A percentile compares a stretch with the other conserved stretches of the same genome.
Conservation (phyloP, 805 yeast genomes). For the Priceomyces carsonii region DNA sequence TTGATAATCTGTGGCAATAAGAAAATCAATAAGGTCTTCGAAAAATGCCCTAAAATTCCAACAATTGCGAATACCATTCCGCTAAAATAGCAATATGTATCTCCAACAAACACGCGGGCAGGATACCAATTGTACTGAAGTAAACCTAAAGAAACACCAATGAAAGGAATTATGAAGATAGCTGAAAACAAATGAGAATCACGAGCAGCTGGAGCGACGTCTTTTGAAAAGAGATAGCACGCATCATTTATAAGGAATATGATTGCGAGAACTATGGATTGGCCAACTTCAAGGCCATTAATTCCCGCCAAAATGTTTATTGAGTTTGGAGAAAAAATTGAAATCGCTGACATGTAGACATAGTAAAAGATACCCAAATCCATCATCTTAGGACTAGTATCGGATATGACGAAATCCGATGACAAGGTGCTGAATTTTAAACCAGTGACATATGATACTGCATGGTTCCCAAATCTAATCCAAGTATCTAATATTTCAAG, state of each 20-base stretch:
- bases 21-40: slow-evolving; percentile 84
- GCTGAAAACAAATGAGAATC: slow-evolving; percentile 84
- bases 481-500: slow-evolving; percentile 20
- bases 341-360: slow-evolving; percentile 84
- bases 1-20: slow-evolving; percentile 91
- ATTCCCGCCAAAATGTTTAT: slow-evolving; percentile 95
- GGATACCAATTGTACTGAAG: slow-evolving; percentile 87
- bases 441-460: slow-evolving; percentile 35
- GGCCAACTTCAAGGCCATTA: slow-evolving; percentile 96
- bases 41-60: slow-evolving; percentile 94
- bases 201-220: slow-evolving; percentile 53
- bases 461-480: slow-evolving; percentile 30
- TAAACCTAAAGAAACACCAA: slow-evolving; percentile 80
- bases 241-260: slow-evolving; percentile 76
- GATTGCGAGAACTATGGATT: slow-evolving; percentile 74
- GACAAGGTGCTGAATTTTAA: slow-evolving; percentile 39
- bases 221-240: slow-evolving; percentile 54
- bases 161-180: slow-evolving; percentile 77
- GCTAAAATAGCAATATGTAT: slow-evolving; percentile 95
- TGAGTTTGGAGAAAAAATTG: slow-evolving; percentile 94
- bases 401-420: slow-evolving; percentile 36
- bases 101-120: slow-evolving; percentile 93
- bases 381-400: slow-evolving; percentile 47
- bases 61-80: slow-evolving; percentile 99
- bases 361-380: slow-evolving; percentile 84